Evolutionary conservation across 1,284 basidiomycete genomes (phyloP).

Genomic region (Gymnopus androsaceus): DNA sequence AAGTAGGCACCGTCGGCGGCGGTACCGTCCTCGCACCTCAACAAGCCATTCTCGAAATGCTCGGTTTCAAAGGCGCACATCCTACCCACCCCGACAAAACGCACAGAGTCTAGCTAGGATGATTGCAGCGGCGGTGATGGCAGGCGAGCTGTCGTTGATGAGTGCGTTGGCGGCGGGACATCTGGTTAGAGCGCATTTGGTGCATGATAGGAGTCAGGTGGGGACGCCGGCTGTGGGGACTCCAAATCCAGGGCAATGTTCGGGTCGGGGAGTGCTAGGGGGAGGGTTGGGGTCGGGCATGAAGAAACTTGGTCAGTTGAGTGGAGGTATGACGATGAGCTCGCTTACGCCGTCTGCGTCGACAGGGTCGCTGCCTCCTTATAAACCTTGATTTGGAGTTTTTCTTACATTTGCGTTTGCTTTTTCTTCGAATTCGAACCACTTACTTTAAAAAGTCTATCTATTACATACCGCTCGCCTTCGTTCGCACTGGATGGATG

Average conservation of each 20-base stretch:
- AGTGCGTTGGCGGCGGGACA: slow-evolving; percentile 91
- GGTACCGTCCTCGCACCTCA: slow-evolving; percentile 92
- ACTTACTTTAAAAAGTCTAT: too few relatives aligned
- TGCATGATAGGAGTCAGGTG: slow-evolving; percentile 75
- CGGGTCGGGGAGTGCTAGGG: slow-evolving; percentile 18
- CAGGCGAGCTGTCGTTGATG: slow-evolving; percentile 88
- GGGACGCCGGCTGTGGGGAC: slow-evolving; percentile 42
- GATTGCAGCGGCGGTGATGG: slow-evolving; percentile 91
- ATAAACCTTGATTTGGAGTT: too few relatives aligned
- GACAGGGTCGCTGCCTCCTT: too few relatives aligned
- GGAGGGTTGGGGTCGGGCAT: neutral
- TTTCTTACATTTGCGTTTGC: too few relatives aligned
- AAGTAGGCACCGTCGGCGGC: slow-evolving; percentile 95
- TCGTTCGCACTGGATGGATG: too few relatives aligned
- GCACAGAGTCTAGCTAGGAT: slow-evolving; percentile 85
- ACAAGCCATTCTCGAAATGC: slow-evolving; percentile 88
- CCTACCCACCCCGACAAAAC: slow-evolving; percentile 79
- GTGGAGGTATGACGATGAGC: too few relatives aligned
- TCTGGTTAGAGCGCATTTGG: slow-evolving; percentile 86
- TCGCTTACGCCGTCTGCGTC: slow-evolving; percentile 9
- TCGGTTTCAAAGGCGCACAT: slow-evolving; percentile 88
- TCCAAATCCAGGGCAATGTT: slow-evolving; percentile 54
- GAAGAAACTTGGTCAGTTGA: neutral
- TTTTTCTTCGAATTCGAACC: too few relatives aligned
- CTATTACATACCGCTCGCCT: too few relatives aligned